A percentile compares a stretch with the other conserved stretches of the same genome.
Conservation (phyloP, 2,329 filamentous ascomycete species). For the Nannizziopsis arthrosporioides region DNA sequence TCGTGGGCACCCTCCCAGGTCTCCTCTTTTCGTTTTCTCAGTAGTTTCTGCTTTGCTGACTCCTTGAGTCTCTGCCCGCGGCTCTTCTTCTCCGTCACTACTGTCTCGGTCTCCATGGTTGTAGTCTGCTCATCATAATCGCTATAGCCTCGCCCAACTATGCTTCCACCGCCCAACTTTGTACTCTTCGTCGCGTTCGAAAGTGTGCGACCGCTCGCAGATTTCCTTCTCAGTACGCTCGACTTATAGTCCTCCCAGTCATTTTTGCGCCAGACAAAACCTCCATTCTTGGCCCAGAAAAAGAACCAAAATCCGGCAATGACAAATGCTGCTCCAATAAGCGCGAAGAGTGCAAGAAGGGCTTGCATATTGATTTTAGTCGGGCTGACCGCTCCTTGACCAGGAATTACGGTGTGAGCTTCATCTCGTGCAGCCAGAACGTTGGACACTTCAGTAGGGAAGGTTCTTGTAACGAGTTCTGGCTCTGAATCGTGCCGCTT, state of each 20-base stretch:
- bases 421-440: conserved; percentile 23
- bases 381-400: conserved; percentile 32
- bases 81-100: conserved; percentile 35
- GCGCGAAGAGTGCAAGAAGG: conserved; percentile 73
- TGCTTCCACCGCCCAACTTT: conserved; percentile 71
- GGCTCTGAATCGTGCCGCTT: neutral
- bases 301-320: conserved; percentile 86
- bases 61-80: conserved; percentile 16
- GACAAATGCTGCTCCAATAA: conserved; percentile 69
- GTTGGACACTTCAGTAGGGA: conserved; percentile 20
- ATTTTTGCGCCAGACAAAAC: conserved; percentile 69
- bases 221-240: conserved; percentile 77
- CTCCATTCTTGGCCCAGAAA: conserved; percentile 94
- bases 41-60: conserved; percentile 37
- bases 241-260: conserved; percentile 99
- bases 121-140: conserved; percentile 45
- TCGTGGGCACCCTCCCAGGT: conserved; percentile 51
- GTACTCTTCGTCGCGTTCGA: conserved; percentile 73
- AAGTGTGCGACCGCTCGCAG: conserved; percentile 76
- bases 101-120: conserved; percentile 35
- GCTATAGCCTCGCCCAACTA: conserved; percentile 52
- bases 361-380: conserved; percentile 42
- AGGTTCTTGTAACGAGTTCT: neutral
- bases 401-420: conserved; percentile 18
- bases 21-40: conserved; percentile 24